Evolutionary conservation across 1,284 basidiomycete species (phyloP).

Genomic region (Ustilago loliicola): DNA sequence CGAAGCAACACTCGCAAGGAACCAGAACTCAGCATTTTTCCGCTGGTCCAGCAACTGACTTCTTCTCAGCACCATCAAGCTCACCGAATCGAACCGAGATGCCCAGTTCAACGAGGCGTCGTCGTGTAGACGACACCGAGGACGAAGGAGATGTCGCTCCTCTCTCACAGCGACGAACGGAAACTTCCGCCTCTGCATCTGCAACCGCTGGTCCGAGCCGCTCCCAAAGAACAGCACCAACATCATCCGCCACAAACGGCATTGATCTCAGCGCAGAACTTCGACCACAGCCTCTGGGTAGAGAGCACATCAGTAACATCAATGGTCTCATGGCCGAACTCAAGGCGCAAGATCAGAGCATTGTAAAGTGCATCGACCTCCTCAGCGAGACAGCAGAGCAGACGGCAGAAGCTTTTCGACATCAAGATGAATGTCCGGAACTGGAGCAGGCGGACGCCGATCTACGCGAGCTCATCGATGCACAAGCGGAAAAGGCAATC

Average conservation of each 20-base stretch:
- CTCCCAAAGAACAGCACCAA: conserved; percentile 6
- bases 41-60: neutral
- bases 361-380: conserved; percentile 33
- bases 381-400: conserved; percentile 49
- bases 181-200: conserved; percentile 8
- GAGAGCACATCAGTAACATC: conserved; percentile 33
- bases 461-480: conserved; percentile 56
- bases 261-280: conserved; percentile 21
- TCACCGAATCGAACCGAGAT: neutral
- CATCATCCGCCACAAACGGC: neutral
- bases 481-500: conserved; percentile 45
- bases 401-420: conserved; percentile 35
- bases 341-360: conserved; percentile 18
- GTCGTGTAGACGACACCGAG: conserved; percentile 31
- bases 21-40: neutral
- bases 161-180: conserved; percentile 24
- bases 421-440: conserved; percentile 25
- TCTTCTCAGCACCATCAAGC: no score
- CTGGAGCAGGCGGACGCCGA: conserved; percentile 45
- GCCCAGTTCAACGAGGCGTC: conserved; percentile 30
- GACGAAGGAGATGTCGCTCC: conserved; percentile 21
- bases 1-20: conserved; percentile 19
- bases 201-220: conserved; percentile 17
- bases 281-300: conserved; percentile 30
- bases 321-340: conserved; percentile 30